Evolutionary conservation across 202 grass and related monocot genomes (phyloP).

Genomic region (Zizania palustris): DNA sequence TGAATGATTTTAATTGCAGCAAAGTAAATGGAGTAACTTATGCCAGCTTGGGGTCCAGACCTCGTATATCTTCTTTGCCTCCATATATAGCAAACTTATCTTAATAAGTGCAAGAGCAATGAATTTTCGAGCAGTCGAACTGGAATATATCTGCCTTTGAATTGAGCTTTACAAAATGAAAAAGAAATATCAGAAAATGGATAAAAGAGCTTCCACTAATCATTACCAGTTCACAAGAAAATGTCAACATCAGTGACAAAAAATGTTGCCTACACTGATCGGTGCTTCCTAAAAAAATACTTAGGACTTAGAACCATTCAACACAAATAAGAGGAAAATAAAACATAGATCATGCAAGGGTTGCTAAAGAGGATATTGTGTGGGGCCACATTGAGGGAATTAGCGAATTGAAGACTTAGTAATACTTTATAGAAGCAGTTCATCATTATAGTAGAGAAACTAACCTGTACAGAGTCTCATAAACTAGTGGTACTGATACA

Average conservation of each 20-base stretch:
- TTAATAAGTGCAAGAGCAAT: slow-evolving; percentile 77
- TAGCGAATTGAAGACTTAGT: slow-evolving; percentile 13
- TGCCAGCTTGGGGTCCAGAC: slow-evolving; percentile 41
- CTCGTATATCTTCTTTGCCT: slow-evolving; percentile 83
- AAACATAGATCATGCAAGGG: neutral
- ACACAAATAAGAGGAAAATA: neutral
- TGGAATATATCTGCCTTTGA: slow-evolving; percentile 80
- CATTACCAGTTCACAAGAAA: slow-evolving; percentile 7
- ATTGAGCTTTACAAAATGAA: slow-evolving; percentile 71
- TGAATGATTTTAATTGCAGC: slow-evolving; percentile 19
- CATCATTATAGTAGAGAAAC: slow-evolving; percentile 31
- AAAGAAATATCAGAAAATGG: slow-evolving; percentile 48
- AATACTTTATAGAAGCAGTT: slow-evolving; percentile 24
- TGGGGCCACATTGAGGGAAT: slow-evolving; percentile 5
- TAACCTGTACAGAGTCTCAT: slow-evolving; percentile 96
- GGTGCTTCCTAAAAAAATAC: neutral
- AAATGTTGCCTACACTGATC: neutral
- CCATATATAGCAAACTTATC: slow-evolving; percentile 87
- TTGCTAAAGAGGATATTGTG: neutral
- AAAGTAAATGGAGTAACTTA: slow-evolving; percentile 20
- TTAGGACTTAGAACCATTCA: neutral
- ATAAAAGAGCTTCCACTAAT: slow-evolving; percentile 1
- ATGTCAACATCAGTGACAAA: neutral
- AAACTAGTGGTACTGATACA: slow-evolving; percentile 85
- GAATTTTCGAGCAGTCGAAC: slow-evolving; percentile 60